Evolutionary conservation across 2,329 filamentous ascomycete species (phyloP).

Genomic region (Sordariomycetes sp.): DNA sequence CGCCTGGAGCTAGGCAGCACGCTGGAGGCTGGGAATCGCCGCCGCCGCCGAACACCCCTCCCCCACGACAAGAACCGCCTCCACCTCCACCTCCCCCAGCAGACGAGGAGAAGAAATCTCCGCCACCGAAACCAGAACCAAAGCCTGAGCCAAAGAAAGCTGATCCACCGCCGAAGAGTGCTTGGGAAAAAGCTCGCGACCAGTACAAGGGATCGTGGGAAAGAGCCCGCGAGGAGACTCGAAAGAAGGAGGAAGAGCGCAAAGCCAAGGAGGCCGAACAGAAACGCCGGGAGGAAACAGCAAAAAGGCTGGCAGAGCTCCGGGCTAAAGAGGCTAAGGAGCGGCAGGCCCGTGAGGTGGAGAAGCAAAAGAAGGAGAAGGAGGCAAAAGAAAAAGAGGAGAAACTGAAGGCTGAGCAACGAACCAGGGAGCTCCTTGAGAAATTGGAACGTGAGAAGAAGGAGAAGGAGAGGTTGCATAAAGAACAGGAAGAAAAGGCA

Average conservation of each 20-base stretch:
- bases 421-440: constrained; percentile 19
- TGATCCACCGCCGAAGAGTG: constrained; percentile 9
- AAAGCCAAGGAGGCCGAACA: constrained; percentile 52
- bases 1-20: constrained; percentile 3
- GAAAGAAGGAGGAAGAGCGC: constrained; percentile 54
- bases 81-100: constrained; percentile 10
- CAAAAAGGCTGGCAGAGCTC: constrained; percentile 41
- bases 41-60: background rate
- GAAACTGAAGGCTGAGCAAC: constrained; percentile 8
- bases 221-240: constrained; percentile 58
- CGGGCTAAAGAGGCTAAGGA: constrained; percentile 46
- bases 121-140: constrained; percentile 9
- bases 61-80: background rate
- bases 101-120: constrained; percentile 11
- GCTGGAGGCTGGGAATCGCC: background rate
- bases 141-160: constrained; percentile 9
- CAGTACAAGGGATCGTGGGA: constrained; percentile 49
- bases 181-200: constrained; percentile 13
- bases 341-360: constrained; percentile 30
- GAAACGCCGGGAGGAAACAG: constrained; percentile 47
- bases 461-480: constrained; percentile 14
- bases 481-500: constrained; percentile 17
- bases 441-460: constrained; percentile 15
- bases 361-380: constrained; percentile 34
- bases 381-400: constrained; percentile 21